Base-by-base conservation (phyloP, 352 stramenopile species). In the Phytophthora parvispora region DNA sequence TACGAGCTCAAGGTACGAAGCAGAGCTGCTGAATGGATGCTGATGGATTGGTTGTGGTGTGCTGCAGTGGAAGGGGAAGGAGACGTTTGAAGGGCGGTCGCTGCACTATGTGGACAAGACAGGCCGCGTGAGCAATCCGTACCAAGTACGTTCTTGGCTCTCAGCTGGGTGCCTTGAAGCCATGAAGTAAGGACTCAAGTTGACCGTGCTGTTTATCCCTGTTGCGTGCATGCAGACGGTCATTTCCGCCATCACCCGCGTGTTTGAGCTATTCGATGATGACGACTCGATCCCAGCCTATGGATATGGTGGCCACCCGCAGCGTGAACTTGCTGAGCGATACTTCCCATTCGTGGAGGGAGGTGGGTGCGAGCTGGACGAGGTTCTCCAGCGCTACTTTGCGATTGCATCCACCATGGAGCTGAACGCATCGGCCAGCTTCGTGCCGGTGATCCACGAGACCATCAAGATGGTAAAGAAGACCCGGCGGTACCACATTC, bases 261-360 rank as follows among this genome's bases (percentile, higher is more conserved):
- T 92, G 16, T 78, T 96, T 36, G 86, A 92, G 67, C 66, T 78
- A 9, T 96, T 95, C 52, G 85, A 92, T 53, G 84, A 93, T 51
- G 84, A 94, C 64, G 80, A 91, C 47, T 80, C 86, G 18, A 94
- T 96, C 55, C 87, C 87, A 9, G 80, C 80, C 18, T 93, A 82
- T 52, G 87, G 83, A 9, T 95, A 93, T 51, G 86, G 86, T 18
- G 89, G 42, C 2, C 72, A 89, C 32, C 74, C 75, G 13, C 45
- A 75, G 32, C 52, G 50, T 1, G 56, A 63, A 13, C 12, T 68
- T 63, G 54, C 25, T 8, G 64, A 85, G 15, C 56, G 55, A 15
- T 90, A 81, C 31, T 93, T 93, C 57, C 68, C 83, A 13, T 86
- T 96, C 29, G 64, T 73, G 7, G 67, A 82, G 32, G 62, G 54